phyloP scores from a whole-genome alignment of 163 green algal genomes.

The Chlorella variabilis region DNA sequence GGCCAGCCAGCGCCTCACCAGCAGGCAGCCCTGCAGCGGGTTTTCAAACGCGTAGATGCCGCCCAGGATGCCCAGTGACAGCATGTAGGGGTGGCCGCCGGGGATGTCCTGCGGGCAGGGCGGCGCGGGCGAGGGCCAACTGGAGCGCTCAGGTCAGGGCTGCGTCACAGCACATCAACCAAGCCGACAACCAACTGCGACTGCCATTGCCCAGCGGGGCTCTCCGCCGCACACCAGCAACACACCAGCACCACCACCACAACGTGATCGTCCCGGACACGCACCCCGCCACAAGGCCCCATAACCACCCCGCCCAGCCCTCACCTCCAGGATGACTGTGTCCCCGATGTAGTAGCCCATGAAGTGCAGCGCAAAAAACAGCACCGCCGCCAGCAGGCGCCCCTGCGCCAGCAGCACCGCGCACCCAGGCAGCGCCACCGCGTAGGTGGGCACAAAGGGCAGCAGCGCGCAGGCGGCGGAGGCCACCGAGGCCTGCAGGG shows the following conservation, averaged over 20 bases:
- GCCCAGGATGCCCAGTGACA: conserved; percentile 67
- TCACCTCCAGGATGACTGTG: conserved; percentile 50
- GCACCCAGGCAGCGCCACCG: conserved; percentile 62
- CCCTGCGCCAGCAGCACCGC: conserved; percentile 57
- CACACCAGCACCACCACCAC: no score
- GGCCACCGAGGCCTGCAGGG: conserved; percentile 39
- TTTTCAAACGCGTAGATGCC: conserved; percentile 68
- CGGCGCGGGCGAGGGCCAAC: no score
- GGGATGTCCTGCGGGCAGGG: conserved; percentile 39
- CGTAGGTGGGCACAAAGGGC: conserved; percentile 68
- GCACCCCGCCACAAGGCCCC: no score
- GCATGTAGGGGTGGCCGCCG: conserved; percentile 63
- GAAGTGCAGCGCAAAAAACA: conserved; percentile 63
- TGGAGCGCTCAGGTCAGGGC: no score
- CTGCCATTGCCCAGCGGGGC: no score
- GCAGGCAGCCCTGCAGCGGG: conserved; percentile 50
- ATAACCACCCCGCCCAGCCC: no score
- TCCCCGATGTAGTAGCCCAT: conserved; percentile 53
- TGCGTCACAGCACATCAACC: no score
- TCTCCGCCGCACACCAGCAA: neutral
- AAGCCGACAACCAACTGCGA: no score
- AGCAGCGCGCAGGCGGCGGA: conserved; percentile 60
- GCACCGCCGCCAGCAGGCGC: conserved; percentile 30
- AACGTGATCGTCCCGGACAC: no score
- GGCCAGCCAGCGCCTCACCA: conserved; percentile 2